Evolutionary conservation across 352 stramenopile genomes (phyloP).

Genomic region (Blastocystis hominis): DNA sequence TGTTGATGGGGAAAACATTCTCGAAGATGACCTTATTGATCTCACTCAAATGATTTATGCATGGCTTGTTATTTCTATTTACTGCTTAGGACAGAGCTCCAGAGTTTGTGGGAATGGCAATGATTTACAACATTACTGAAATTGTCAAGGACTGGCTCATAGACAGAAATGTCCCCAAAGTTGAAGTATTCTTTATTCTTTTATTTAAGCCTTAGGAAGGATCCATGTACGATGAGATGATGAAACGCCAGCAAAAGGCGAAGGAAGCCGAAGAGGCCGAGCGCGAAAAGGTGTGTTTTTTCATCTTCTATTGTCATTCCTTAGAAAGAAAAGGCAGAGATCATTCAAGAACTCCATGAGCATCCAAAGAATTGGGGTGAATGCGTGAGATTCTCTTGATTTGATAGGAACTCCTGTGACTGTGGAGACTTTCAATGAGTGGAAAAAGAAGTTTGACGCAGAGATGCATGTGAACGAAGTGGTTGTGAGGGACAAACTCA

Average conservation of each 20-base stretch:
- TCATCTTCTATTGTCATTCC: not conserved
- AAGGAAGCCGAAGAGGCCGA: not conserved
- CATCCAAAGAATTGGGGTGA: constrained; percentile 47
- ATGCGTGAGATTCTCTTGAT: not conserved
- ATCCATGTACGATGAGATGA: constrained; percentile 51
- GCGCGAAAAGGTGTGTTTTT: not conserved
- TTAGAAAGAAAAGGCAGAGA: not conserved
- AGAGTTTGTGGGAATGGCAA: constrained; percentile 38
- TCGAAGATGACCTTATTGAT: constrained; percentile 31
- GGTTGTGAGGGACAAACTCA: not conserved
- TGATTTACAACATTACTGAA: constrained; percentile 45
- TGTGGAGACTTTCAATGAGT: not conserved
- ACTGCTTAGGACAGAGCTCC: not conserved
- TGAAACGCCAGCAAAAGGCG: not conserved
- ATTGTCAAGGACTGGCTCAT: constrained; percentile 46
- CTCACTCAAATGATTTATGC: constrained; percentile 48
- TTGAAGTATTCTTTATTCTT: not conserved
- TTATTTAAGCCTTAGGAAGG: not conserved
- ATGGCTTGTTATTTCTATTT: not conserved
- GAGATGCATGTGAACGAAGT: constrained; percentile 31
- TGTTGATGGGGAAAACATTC: constrained; percentile 36
- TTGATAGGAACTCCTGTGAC: constrained; percentile 1
- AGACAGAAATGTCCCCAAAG: constrained; percentile 16
- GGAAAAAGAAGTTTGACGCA: constrained; percentile 13
- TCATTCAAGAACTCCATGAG: not conserved